A percentile compares a stretch with the other conserved stretches of the same genome.
Conservation (phyloP, 345 rosid genomes). For the Moricandia moricandioides region DNA sequence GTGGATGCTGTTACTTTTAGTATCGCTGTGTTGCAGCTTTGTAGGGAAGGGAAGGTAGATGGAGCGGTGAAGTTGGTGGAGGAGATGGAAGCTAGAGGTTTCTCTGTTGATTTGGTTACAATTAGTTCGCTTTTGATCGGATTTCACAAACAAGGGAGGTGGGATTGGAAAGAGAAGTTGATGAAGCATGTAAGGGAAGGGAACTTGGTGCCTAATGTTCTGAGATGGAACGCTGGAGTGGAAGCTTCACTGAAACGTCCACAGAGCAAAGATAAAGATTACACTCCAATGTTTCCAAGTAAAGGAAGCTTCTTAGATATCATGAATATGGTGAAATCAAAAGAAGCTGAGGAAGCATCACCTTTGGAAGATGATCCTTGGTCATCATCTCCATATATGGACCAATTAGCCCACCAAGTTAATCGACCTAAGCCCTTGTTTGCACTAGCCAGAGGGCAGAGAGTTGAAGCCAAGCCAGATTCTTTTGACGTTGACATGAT, state of each 20-base stretch:
- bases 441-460: conserved; percentile 50
- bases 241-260: conserved; percentile 59
- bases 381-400: conserved; percentile 94
- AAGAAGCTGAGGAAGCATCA: conserved; percentile 36
- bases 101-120: conserved; percentile 74
- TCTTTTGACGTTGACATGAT: conserved; percentile 83
- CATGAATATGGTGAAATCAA: conserved; percentile 37
- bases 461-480: conserved; percentile 51
- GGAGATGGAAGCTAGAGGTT: conserved; percentile 83
- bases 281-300: conserved; percentile 60
- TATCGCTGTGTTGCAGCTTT: conserved; percentile 68
- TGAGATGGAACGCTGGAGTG: conserved; percentile 69
- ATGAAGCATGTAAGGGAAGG: conserved; percentile 68
- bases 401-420: conserved; percentile 60
- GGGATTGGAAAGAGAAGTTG: conserved; percentile 77
- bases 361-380: conserved; percentile 48
- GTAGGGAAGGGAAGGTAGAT: conserved; percentile 72
- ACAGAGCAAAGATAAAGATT: conserved; percentile 54
- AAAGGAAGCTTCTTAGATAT: conserved; percentile 52
- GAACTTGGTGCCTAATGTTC: conserved; percentile 54
- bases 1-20: conserved; percentile 83
- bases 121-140: conserved; percentile 73
- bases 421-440: conserved; percentile 45
- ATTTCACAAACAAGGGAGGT: conserved; percentile 72
- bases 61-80: conserved; percentile 67